phyloP scores from a whole-genome alignment of 768 basidiomycete species.

The Psilocybe subaeruginosa region DNA sequence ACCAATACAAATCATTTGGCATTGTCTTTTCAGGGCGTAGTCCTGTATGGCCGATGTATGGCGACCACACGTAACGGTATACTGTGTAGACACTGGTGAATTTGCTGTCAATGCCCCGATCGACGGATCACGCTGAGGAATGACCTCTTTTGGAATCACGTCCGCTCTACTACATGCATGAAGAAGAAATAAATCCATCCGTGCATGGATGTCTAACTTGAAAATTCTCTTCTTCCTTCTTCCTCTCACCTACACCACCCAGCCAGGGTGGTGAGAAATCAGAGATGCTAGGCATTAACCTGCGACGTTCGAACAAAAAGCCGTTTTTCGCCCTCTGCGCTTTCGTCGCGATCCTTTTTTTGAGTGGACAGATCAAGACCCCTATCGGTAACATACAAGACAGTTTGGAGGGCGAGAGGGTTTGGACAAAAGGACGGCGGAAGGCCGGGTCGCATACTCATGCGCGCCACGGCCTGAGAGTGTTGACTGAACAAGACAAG shows the following conservation, averaged over 20 bases:
- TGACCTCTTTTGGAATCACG: not conserved
- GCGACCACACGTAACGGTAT: too few species aligned
- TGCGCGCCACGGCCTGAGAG: not conserved
- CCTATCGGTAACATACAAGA: not conserved
- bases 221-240: not conserved
- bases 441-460: not conserved
- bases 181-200: not conserved
- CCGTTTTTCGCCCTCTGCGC: not conserved
- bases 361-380: not conserved
- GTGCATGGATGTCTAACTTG: not conserved
- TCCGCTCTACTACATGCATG: too few species aligned
- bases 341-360: not conserved
- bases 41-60: too few species aligned
- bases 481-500: not conserved
- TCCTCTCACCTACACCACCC: not conserved
- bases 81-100: too few species aligned
- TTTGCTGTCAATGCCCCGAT: not conserved
- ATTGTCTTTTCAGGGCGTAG: too few species aligned
- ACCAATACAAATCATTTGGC: too few species aligned
- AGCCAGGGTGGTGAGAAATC: not conserved
- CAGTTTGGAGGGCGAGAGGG: not conserved
- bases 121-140: not conserved
- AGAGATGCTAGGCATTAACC: not conserved
- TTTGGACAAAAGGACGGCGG: not conserved
- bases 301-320: not conserved